Evolutionary conservation across 169 alveolate genomes (phyloP).

Genomic region (Eimeria necatrix): DNA sequence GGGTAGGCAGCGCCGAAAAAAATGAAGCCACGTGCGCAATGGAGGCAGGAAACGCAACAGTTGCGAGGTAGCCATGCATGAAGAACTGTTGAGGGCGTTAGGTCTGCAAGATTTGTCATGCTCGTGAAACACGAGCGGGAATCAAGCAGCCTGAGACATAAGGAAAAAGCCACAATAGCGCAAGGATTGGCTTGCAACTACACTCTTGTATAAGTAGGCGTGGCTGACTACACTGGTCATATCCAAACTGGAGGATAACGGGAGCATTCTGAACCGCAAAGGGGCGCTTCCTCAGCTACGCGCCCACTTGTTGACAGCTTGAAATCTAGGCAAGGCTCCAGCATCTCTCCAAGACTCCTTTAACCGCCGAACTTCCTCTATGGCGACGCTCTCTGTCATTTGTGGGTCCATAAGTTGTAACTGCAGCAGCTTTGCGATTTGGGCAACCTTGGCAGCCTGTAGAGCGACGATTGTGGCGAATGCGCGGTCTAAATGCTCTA

Average conservation of each 20-base stretch:
- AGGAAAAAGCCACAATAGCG: background rate
- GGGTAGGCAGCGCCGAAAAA: conserved; percentile 55
- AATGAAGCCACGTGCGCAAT: conserved; percentile 52
- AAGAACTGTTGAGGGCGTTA: conserved; percentile 20
- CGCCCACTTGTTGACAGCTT: conserved; percentile 10
- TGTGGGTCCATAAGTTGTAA: conserved; percentile 34
- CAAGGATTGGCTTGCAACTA: background rate
- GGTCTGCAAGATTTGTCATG: conserved; percentile 53
- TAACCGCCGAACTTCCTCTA: conserved; percentile 8
- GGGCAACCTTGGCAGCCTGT: conserved; percentile 69
- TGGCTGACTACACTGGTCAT: no score
- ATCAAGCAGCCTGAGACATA: conserved; percentile 47
- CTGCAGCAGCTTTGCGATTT: conserved; percentile 56
- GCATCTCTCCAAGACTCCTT: conserved; percentile 57
- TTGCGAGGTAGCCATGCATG: conserved; percentile 49
- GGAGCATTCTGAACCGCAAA: background rate
- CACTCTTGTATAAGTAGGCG: background rate
- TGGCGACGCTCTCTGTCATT: conserved; percentile 61
- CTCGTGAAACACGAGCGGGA: conserved; percentile 36
- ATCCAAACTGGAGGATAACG: no score
- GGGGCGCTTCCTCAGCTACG: background rate
- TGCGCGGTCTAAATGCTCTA: conserved; percentile 14
- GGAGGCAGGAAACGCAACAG: conserved; percentile 30
- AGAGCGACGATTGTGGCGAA: conserved; percentile 55
- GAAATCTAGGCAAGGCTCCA: conserved; percentile 38